Evolutionary conservation across 2,329 filamentous ascomycete species (phyloP), one percentile per base, ranked within the genome.

Genomic region (Coniochaeta ligniaria): DNA sequence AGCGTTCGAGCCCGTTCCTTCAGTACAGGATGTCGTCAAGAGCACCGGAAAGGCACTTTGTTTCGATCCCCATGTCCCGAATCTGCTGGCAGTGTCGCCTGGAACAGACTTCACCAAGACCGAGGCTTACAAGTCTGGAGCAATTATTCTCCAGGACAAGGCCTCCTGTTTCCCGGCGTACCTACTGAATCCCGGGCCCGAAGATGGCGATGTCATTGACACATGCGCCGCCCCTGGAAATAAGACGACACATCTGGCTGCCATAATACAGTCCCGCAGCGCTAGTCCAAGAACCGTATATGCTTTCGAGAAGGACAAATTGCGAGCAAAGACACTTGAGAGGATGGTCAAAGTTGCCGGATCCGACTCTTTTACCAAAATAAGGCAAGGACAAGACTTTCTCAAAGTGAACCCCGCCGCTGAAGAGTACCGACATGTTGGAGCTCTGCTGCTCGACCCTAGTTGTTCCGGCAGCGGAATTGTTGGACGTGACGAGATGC

Each of bases 381-480:
- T 97, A 28, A 85, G 88, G 55, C 82, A 83, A 0, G 88, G 87
- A 0, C 86, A 91, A 67, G 93, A 99, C 71, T 98, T 98, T 67
- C 75, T 96, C 16, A 87, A 86, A 59, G 82, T 91, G 6, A 83
- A 94, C 62, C 91, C 92, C 0, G 66, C 74, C 1, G 80, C 84
- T 1, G 73, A 78, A 2, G 79, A 82, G 55, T 94, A 88, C 68
- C 75, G 75, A 55, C 77, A 85, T n/a, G 91, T 97, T n/a, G 85
- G 86, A 0, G 89, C 89, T 8, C 78, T 99, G 45, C 80, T 99
- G 0, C 81, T 99, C 1, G 95, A 99, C 71, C 95, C 95, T 0
- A 96, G 92, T 71, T 99, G 95, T 72, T 97, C 93, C 1, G 95
- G 95, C 0, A 97, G 92, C 70, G 95, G 95, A 1, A 99, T 99